These are phyloP conservation scores for Eucalyptus erythrocorys DNA, from an alignment of 345 rosid genomes.

Conservation along the genomic window DNA sequence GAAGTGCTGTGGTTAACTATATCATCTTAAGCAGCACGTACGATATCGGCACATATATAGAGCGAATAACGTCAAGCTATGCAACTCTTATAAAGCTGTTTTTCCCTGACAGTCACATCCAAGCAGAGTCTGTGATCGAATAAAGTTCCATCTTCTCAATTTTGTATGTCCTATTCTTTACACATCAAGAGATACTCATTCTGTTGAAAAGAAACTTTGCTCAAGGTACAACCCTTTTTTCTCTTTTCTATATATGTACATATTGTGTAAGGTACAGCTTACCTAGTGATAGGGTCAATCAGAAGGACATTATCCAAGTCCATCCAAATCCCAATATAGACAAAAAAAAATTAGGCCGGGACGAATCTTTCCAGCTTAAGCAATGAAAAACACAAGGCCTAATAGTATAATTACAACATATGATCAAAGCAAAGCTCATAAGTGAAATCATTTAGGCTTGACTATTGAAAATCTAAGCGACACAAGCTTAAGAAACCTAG, in stretches of 20 bases:
- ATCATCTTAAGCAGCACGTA: background rate
- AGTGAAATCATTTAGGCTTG: background rate
- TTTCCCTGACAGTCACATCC: background rate
- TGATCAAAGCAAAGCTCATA: background rate
- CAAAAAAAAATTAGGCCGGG: too few relatives aligned
- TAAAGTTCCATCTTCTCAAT: background rate
- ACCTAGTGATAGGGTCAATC: too few relatives aligned
- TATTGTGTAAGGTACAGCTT: too few relatives aligned
- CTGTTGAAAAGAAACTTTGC: too few relatives aligned
- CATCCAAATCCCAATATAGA: too few relatives aligned
- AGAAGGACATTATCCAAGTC: too few relatives aligned
- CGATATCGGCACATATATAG: too few relatives aligned
- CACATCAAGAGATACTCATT: too few relatives aligned
- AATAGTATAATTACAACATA: background rate
- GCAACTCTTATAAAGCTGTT: background rate
- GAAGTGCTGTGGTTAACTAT: background rate
- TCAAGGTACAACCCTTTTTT: too few relatives aligned
- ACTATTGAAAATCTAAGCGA: background rate
- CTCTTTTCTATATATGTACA: too few relatives aligned
- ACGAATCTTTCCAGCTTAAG: background rate
- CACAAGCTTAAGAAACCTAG: background rate
- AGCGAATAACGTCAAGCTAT: background rate
- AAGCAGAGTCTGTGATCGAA: background rate
- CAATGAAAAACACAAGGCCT: background rate
- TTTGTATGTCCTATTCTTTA: background rate